Evolutionary conservation across 2,329 filamentous ascomycete genomes (phyloP), one percentile per base, ranked within the genome.

Genomic region (Penicillium paneum): DNA sequence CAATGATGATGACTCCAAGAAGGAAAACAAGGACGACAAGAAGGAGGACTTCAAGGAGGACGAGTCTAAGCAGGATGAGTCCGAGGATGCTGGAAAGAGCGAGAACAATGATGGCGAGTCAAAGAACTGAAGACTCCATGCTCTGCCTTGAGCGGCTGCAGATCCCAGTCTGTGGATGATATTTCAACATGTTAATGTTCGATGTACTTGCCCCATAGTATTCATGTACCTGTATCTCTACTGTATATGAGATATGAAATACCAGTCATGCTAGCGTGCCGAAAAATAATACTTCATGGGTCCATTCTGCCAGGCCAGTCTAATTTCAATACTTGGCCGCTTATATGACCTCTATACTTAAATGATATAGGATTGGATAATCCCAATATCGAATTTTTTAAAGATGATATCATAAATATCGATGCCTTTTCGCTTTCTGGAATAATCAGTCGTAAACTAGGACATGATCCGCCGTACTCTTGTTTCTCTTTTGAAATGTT

Each of bases 1-100:
- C 6, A 39, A 56, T 8, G 39, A 51, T 28, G 67, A 74, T 41
- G 62, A 66, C 5, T 55, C 63, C 3, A 56, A 63, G 41, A 56
- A 63, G 41, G 62, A 54, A 32, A 39, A 39, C 7, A 38, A 56
- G 31, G 38, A 50, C 2, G 26, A 34, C 12, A 32, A 35, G 6
- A 49, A 70, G 49, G 28, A 42, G 7, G 60, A 71, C 13, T 44
- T 54, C 17, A 56, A 66, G 31, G 64, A 67, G 42, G 60, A 67
- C 32, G 56, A 64, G 48, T 19, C 57, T n/a, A 61, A 67, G 44
- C 75, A 42, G 11, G 35, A 54, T 7, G 38, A 47, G 4, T 6
- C 49, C 11, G 24, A 52, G 75, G 63, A 73, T 34, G 39, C 39
- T 41, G 21, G 39, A 26, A 35, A 50, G 21, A 13, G 8, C 15